A percentile compares a stretch with the other conserved stretches of the same genome.
These are phyloP conservation scores for Rhodotorula kratochvilovae DNA, from an alignment of 768 basidiomycete genomes.

Conservation along the genomic window DNA sequence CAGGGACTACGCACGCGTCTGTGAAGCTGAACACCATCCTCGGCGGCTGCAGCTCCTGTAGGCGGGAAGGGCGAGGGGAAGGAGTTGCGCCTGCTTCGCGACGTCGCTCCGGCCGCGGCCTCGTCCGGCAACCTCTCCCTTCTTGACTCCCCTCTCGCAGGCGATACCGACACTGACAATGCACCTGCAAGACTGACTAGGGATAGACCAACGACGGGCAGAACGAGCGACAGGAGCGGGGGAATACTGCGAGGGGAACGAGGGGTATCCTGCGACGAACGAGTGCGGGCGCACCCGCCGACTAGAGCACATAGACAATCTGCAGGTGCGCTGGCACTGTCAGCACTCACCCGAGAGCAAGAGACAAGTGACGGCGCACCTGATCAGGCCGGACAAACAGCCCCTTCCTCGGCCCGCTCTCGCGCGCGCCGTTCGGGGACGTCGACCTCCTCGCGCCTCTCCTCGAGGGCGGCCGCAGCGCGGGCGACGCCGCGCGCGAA, in stretches of 20 bases:
- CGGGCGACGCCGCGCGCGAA: conserved; percentile 38
- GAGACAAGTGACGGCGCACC: too few relatives aligned
- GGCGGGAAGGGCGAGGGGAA: not conserved
- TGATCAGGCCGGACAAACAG: conserved; percentile 38
- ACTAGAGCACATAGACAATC: conserved; percentile 30
- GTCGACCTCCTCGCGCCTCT: conserved; percentile 13
- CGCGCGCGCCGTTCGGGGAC: conserved; percentile 8
- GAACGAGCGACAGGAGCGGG: not conserved
- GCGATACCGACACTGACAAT: too few relatives aligned
- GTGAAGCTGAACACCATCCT: conserved; percentile 23
- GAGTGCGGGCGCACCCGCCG: not conserved
- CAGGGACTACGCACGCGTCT: conserved; percentile 18
- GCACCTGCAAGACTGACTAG: too few relatives aligned
- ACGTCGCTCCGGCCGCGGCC: too few relatives aligned
- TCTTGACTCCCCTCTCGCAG: too few relatives aligned
- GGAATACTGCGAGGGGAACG: not conserved
- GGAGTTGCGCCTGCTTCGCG: not conserved
- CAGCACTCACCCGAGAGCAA: too few relatives aligned
- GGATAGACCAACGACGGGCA: too few relatives aligned
- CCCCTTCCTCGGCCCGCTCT: conserved; percentile 20
- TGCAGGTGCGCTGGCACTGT: not conserved
- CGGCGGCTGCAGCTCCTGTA: not conserved
- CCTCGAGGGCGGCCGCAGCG: conserved; percentile 15
- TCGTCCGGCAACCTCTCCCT: too few relatives aligned
- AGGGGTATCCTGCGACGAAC: not conserved